phyloP scores from a whole-genome alignment of 106 monocot genomes.

The Dendrobium catenatum region DNA sequence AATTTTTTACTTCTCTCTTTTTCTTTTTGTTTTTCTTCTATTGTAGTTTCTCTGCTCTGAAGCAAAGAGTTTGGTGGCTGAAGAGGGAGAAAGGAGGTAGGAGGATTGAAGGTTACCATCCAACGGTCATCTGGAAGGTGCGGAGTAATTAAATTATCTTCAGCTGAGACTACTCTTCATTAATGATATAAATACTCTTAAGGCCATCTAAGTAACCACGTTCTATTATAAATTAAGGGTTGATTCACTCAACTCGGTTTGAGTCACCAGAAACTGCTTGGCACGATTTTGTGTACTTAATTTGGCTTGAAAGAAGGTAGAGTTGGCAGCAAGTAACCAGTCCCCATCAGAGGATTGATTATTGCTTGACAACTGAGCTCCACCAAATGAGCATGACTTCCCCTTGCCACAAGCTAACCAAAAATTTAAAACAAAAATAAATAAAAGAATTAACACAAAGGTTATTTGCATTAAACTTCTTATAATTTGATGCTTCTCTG shows the following conservation, averaged over 20 bases:
- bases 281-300: background rate
- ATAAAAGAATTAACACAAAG: no score
- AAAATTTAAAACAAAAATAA: no score
- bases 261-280: background rate
- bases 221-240: background rate
- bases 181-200: no score
- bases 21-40: constrained; percentile 25
- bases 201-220: no score
- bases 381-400: no score
- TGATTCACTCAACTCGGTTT: background rate
- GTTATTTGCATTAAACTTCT: no score
- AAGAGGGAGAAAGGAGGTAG: constrained; percentile 14
- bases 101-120: constrained; percentile 25
- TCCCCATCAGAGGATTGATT: constrained; percentile 26
- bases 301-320: background rate
- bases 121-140: constrained; percentile 30
- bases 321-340: constrained; percentile 34
- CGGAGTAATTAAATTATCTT: background rate
- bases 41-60: constrained; percentile 34
- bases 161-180: no score
- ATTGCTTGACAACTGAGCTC: no score
- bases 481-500: no score
- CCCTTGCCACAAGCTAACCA: no score
- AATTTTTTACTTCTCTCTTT: background rate
- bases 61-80: constrained; percentile 73